phyloP scores from a whole-genome alignment of 176 grass and related monocot species.

The Oryza nivara region DNA sequence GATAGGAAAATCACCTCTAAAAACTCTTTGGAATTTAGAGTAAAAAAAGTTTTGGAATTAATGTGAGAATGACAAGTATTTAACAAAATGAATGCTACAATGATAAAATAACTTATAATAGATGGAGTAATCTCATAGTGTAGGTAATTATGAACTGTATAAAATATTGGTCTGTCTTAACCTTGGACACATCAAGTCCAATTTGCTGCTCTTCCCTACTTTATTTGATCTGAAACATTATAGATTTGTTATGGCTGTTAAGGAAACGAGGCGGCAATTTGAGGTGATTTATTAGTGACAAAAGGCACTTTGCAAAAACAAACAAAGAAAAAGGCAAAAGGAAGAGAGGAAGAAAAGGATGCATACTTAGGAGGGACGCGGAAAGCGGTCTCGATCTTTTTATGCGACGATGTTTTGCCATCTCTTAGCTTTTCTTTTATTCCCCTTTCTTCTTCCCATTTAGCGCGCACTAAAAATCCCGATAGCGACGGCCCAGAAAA shows the following conservation, averaged over 20 bases:
- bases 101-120: no score
- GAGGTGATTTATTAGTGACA: background rate
- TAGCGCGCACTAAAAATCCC: conserved; percentile 35
- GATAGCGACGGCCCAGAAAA: conserved; percentile 44
- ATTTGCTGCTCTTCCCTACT: conserved; percentile 1
- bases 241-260: conserved; percentile 28
- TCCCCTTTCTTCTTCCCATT: conserved; percentile 27
- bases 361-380: conserved; percentile 39
- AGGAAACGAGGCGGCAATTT: conserved; percentile 37
- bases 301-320: conserved; percentile 40
- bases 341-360: conserved; percentile 37
- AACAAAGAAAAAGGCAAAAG: background rate
- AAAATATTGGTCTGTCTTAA: background rate
- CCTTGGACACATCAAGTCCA: background rate
- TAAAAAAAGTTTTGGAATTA: no score
- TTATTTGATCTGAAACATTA: conserved; percentile 7
- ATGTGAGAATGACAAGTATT: no score
- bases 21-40: no score
- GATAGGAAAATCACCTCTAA: no score
- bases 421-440: conserved; percentile 17
- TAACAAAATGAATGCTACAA: no score
- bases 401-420: conserved; percentile 32
- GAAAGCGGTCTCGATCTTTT: conserved; percentile 42
- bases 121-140: background rate
- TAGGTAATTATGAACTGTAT: background rate